Percentiles rank a stretch among this genome's conserved stretches.
Evolutionary conservation across 441 rosid genomes (phyloP).

Genomic region (Bruguiera hainesii): DNA sequence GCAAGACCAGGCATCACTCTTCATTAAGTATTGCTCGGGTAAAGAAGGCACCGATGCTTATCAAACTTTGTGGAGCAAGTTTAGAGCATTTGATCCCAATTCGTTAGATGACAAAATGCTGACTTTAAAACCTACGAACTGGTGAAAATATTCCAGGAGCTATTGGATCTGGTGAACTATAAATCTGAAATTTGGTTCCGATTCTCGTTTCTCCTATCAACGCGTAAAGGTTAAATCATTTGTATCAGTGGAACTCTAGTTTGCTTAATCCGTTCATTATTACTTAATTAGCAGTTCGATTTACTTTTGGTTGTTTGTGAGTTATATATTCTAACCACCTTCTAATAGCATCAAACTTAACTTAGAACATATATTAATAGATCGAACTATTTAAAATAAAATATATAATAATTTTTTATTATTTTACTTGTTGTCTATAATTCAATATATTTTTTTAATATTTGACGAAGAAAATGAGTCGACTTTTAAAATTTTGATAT

Average conservation of each 20-base stretch:
- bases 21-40: neutral
- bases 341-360: no score
- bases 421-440: no score
- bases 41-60: neutral
- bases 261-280: neutral
- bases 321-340: no score
- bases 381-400: no score
- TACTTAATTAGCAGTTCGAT: neutral
- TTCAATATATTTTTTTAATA: no score
- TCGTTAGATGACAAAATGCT: neutral
- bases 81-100: slow-evolving; percentile 18
- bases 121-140: slow-evolving; percentile 8
- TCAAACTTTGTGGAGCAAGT: neutral
- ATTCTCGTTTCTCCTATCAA: neutral
- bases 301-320: neutral
- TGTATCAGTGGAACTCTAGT: neutral
- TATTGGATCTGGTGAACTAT: neutral
- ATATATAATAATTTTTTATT: no score
- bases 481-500: no score
- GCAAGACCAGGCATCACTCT: no score
- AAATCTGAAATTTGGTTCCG: slow-evolving; percentile 16
- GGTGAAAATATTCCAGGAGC: neutral
- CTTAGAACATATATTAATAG: no score
- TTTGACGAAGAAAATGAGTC: no score
- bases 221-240: neutral